Evolutionary conservation across 2,329 filamentous ascomycete species (phyloP).

Genomic region (Diaporthe humulicola): DNA sequence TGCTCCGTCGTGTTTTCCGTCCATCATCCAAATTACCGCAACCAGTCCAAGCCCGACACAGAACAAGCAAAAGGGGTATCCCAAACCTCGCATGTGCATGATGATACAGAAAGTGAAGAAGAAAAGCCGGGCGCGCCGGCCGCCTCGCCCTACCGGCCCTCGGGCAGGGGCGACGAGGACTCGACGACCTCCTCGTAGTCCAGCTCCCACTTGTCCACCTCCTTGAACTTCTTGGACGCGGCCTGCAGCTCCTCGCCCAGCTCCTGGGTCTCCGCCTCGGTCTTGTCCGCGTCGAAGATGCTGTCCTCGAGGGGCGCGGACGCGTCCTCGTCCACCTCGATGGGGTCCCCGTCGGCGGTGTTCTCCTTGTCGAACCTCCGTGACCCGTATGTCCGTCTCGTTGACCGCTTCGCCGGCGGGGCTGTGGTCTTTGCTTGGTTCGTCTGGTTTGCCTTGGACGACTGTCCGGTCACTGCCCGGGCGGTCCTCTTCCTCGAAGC

Average conservation of each 20-base stretch:
- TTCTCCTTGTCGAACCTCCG: conserved; percentile 71
- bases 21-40: conserved; percentile 23
- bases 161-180: conserved; percentile 64
- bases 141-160: conserved; percentile 33
- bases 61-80: conserved; percentile 36
- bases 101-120: conserved; percentile 28
- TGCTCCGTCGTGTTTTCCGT: not conserved
- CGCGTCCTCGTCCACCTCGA: conserved; percentile 56
- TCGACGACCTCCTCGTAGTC: conserved; percentile 75
- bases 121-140: not conserved
- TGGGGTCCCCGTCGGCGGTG: conserved; percentile 53
- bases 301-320: conserved; percentile 57
- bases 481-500: conserved; percentile 49
- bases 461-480: conserved; percentile 20
- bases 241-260: conserved; percentile 69
- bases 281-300: conserved; percentile 50
- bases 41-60: conserved; percentile 6
- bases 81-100: conserved; percentile 29
- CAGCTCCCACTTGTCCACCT: conserved; percentile 78
- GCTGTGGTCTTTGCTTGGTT: conserved; percentile 25
- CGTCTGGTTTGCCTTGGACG: conserved; percentile 30
- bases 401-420: conserved; percentile 36
- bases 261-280: conserved; percentile 52
- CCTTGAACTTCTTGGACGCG: conserved; percentile 73
- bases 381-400: conserved; percentile 63